A percentile compares a stretch with the other conserved stretches of the same genome.
phyloP scores from a whole-genome alignment of 2,329 filamentous ascomycete genomes.

The Drechslerella stenobrocha region DNA sequence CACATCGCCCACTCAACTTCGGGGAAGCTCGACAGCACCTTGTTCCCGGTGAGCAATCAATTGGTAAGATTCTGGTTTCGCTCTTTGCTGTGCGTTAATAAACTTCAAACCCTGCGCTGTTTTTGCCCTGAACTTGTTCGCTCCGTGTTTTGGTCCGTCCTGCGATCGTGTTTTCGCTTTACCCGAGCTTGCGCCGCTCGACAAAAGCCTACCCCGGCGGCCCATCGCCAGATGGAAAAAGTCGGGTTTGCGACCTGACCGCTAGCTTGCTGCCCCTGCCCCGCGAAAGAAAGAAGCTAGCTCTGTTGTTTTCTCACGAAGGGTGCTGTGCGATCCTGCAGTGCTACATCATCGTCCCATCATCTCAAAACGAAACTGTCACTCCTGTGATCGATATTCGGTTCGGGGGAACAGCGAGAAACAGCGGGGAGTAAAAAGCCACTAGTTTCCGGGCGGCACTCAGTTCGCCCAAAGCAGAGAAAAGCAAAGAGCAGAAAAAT shows the following conservation, averaged over 20 bases:
- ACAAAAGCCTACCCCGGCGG: constrained; percentile 25
- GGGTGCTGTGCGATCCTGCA: constrained; percentile 40
- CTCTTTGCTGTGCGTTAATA: neutral
- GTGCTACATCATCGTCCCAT: constrained; percentile 48
- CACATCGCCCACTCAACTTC: neutral
- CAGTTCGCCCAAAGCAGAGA: constrained; percentile 20
- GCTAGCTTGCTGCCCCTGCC: constrained; percentile 18
- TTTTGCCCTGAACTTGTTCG: neutral
- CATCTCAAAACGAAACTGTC: constrained; percentile 46
- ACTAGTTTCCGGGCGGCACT: constrained; percentile 42
- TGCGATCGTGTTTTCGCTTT: constrained; percentile 19
- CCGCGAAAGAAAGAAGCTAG: constrained; percentile 10
- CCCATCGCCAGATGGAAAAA: constrained; percentile 12
- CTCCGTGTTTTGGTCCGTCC: neutral
- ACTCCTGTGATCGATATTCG: constrained; percentile 46
- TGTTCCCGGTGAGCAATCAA: constrained; percentile 4
- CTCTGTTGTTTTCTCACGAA: neutral
- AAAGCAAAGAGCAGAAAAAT: constrained; percentile 20
- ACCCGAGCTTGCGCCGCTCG: constrained; percentile 40
- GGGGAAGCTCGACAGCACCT: constrained; percentile 1
- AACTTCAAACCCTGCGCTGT: neutral
- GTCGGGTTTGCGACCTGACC: constrained; percentile 33
- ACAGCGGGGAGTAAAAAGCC: constrained; percentile 20
- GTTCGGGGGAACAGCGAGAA: constrained; percentile 48
- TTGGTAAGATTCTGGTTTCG: constrained; percentile 4